Conservation (phyloP, 176 grass and related monocot species). For the Dactylis glomerata region DNA sequence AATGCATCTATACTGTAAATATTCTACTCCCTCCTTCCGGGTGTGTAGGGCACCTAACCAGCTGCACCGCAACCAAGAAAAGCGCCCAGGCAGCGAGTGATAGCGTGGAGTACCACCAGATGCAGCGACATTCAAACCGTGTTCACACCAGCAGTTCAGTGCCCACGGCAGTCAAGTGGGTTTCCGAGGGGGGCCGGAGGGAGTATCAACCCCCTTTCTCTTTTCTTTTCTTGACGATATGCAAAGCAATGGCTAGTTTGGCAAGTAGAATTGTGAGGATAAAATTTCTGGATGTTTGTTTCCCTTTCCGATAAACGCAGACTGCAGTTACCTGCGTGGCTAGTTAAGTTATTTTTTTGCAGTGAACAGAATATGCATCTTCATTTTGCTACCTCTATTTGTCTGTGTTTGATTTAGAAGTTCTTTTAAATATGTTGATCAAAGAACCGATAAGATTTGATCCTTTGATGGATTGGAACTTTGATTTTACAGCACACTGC, state of each 20-base stretch:
- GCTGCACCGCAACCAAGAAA: too few species aligned
- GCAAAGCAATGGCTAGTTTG: neutral
- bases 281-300: neutral
- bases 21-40: neutral
- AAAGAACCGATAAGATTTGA: neutral
- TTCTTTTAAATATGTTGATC: neutral
- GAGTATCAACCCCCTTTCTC: neutral
- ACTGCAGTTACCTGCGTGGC: neutral
- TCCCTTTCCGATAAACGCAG: neutral
- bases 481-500: neutral
- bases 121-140: too few species aligned
- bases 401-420: neutral
- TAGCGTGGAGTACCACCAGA: too few species aligned
- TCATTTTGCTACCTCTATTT: conserved; percentile 2
- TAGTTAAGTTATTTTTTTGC: neutral
- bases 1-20: neutral
- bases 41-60: too few species aligned
- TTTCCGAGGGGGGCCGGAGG: too few species aligned
- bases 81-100: too few species aligned
- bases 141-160: too few species aligned
- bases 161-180: too few species aligned
- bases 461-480: neutral
- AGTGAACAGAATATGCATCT: neutral
- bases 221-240: neutral
- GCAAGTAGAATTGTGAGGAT: neutral